These are phyloP conservation scores for Rehmannia glutinosa DNA, from an alignment of 257 asterid species.

Conservation along the genomic window DNA sequence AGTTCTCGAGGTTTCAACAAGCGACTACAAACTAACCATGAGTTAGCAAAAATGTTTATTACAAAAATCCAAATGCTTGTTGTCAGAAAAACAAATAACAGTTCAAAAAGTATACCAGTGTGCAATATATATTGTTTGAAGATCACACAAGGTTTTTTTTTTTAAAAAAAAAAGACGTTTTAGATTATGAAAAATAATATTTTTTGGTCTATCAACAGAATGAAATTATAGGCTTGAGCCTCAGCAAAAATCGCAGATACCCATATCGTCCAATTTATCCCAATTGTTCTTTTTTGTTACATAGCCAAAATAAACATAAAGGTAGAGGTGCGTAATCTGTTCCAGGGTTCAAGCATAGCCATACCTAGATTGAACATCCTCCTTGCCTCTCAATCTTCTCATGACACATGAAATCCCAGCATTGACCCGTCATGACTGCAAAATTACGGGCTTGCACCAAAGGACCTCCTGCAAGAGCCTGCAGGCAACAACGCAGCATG, in stretches of 20 bases:
- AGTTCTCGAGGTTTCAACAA: background rate
- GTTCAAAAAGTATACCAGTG: background rate
- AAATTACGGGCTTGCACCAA: slow-evolving; percentile 82
- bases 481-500: slow-evolving; percentile 10
- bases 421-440: slow-evolving; percentile 86
- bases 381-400: slow-evolving; percentile 88
- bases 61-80: background rate
- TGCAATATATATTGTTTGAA: background rate
- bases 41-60: background rate
- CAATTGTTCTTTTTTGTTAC: too few relatives aligned
- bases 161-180: too few relatives aligned
- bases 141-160: too few relatives aligned
- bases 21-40: background rate
- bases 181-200: background rate
- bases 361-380: slow-evolving; percentile 82
- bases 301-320: too few relatives aligned
- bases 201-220: background rate
- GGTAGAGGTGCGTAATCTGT: too few relatives aligned
- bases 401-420: slow-evolving; percentile 85
- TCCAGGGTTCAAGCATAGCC: background rate
- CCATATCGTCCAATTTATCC: too few relatives aligned
- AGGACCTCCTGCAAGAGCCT: slow-evolving; percentile 93
- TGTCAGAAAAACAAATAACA: background rate
- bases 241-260: too few relatives aligned
- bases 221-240: too few relatives aligned